Base-by-base conservation (phyloP, 257 asterid genomes). In the Asclepias syriaca region DNA sequence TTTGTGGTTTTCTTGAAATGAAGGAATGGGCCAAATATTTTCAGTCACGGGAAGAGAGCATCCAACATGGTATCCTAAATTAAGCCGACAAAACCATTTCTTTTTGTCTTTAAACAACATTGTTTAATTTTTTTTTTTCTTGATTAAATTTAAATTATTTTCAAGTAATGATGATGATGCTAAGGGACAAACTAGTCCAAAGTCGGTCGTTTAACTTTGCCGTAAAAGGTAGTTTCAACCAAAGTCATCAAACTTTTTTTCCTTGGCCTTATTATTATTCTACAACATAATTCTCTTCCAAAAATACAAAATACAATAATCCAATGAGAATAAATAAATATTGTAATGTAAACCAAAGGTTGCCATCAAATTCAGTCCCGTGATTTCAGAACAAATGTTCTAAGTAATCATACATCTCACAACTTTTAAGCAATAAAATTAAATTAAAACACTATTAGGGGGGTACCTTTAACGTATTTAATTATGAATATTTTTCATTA, bases 371-470 rank as follows among this genome's bases (percentile, higher is more conserved):
- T 72, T 81, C 77, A 72, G 70, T 29, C 78, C 86, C 87, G 81
- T 78, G 78, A 84, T 76, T 84, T 80, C 75, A 74, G 84, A 76
- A 81, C 68, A 72, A 74, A 57, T 78, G 74, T 85, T 84, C 84
- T 61, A 6, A 40, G 81, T 72, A 78, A 84, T 77, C 75, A 83
- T 81, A 58, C 16, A 49, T 71, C 77, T 73, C 80, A 72, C 84
- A 65, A 5, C 85, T 83, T 83, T 83, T 78, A 22, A 81, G 65
- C 77, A 76, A 74, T 18, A 71, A 34, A 34, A 49, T 72, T 37
- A 66, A 69, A 66, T 49, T 12, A 49, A 49, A 49, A 49, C 3
- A 29, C 34, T 29, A 29, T 29, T 29, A 29, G 34, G 34, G 34
- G 27, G 34, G 34, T 29, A 29, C 34, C 34, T 29, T 29, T 29